Conservation (phyloP, 371 early-diverging fungal genomes). For the Mortierella sp. region DNA sequence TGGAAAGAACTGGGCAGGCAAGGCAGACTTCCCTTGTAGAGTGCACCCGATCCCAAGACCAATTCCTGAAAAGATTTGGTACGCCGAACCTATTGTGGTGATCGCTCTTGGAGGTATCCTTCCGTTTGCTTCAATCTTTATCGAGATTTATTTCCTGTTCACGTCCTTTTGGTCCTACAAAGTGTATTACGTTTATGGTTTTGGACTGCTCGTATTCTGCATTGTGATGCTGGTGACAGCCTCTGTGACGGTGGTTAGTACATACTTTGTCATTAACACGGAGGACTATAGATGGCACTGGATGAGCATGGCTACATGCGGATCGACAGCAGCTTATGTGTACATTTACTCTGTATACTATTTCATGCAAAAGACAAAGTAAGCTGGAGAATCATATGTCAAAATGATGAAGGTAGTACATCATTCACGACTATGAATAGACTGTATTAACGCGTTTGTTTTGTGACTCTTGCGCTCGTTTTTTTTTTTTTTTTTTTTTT, state of each 20-base stretch:
- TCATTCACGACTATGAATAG: not conserved
- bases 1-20: conserved; percentile 77
- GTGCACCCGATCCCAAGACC: conserved; percentile 87
- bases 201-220: conserved; percentile 80
- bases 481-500: not conserved
- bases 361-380: conserved; percentile 80
- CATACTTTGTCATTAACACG: conserved; percentile 83
- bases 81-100: conserved; percentile 72
- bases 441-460: not conserved
- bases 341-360: conserved; percentile 87
- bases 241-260: conserved; percentile 83
- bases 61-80: conserved; percentile 85
- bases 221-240: conserved; percentile 81
- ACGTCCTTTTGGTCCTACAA: conserved; percentile 89
- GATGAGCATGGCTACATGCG: conserved; percentile 84
- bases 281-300: conserved; percentile 94
- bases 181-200: conserved; percentile 89
- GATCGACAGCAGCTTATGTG: conserved; percentile 83
- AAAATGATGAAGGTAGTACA: not conserved
- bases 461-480: not conserved
- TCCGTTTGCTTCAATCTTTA: conserved; percentile 89
- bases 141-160: conserved; percentile 90
- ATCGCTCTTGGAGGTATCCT: conserved; percentile 79
- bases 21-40: conserved; percentile 82
- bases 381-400: conserved; percentile 29